Base-by-base conservation (phyloP, 176 grass and related monocot species). In the Oryza australiensis region DNA sequence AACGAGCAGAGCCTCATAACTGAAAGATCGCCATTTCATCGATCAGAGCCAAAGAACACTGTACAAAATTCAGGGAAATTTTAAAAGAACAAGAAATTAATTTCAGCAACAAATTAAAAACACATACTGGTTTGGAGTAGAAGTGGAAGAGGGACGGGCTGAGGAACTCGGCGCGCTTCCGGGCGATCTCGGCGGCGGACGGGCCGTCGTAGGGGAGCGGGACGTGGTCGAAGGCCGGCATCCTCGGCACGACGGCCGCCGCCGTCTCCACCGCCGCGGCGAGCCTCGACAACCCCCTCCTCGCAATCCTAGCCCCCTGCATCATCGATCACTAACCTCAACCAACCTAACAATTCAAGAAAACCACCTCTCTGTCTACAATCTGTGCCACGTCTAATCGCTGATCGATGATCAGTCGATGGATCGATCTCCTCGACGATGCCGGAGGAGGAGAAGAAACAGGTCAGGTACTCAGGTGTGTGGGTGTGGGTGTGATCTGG, bases 131-230 rank as follows among this genome's bases (percentile, higher is more conserved):
- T 4, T 98, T 88, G 75, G 88, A 89, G 62, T 93, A 98, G 86
- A 91, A 90, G 82, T 98, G 86, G 90, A 90, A 91, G 5, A 93
- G 69, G 22, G 95, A 94, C 67, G 95, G 95, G 88, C 92, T 98
- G 87, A 98, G 95, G 87, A 91, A 98, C 90, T 98, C 84, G 60
- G 86, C 51, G 12, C 95, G 88, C 86, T 88, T 93, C 69, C 84
- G 68, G 26, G 92, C 66, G 89, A 98, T 98, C 68, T 98, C 93
- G 70, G 64, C 84, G 40, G 90, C 84, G 66, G 59, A 67, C 37
- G 92, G 95, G 5, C 95, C 95, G 28, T 91, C 82, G 68, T 98
- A 98, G 2, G 84, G 88, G 22, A 88, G 88, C 9, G 95, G 95
- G 14, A 75, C 75, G 85, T 98, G 88, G 76, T 89, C 90, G 68